These are phyloP conservation scores for Taphrina deformans DNA, from an alignment of 1,139 yeast genomes.

Conservation along the genomic window DNA sequence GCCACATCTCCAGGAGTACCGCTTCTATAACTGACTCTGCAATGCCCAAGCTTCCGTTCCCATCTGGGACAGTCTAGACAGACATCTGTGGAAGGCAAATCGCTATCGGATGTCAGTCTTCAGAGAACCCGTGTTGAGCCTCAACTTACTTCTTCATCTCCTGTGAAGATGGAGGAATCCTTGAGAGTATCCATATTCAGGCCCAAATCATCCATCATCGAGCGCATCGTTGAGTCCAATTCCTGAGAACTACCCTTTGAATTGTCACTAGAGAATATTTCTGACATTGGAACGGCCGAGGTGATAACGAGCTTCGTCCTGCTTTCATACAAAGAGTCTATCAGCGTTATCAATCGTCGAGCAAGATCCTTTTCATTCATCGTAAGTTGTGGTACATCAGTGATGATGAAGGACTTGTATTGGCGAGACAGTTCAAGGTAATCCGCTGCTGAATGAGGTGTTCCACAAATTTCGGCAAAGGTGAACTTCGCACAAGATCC, in stretches of 20 bases:
- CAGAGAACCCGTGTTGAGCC: not conserved
- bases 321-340: constrained; percentile 92
- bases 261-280: constrained; percentile 53
- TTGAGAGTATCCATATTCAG: constrained; percentile 73
- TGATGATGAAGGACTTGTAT: constrained; percentile 74
- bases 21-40: constrained; percentile 7
- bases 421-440: constrained; percentile 78
- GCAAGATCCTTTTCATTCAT: constrained; percentile 77
- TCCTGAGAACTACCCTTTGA: constrained; percentile 32
- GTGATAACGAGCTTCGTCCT: constrained; percentile 87
- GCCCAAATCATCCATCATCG: constrained; percentile 67
- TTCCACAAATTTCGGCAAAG: constrained; percentile 80
- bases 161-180: constrained; percentile 75
- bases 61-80: constrained; percentile 89
- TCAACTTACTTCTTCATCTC: constrained; percentile 64
- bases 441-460: constrained; percentile 92
- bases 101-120: constrained; percentile 48
- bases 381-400: constrained; percentile 86
- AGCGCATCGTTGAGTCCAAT: constrained; percentile 47
- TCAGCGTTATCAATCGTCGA: constrained; percentile 84
- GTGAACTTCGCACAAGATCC: constrained; percentile 86
- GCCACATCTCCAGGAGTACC: not conserved
- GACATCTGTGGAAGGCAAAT: constrained; percentile 94
- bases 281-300: constrained; percentile 78
- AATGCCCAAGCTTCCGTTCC: constrained; percentile 91